Evolutionary conservation across 116 monocot species (phyloP), one percentile per base, ranked within the genome.

Genomic region (Phalaenopsis hybrid): DNA sequence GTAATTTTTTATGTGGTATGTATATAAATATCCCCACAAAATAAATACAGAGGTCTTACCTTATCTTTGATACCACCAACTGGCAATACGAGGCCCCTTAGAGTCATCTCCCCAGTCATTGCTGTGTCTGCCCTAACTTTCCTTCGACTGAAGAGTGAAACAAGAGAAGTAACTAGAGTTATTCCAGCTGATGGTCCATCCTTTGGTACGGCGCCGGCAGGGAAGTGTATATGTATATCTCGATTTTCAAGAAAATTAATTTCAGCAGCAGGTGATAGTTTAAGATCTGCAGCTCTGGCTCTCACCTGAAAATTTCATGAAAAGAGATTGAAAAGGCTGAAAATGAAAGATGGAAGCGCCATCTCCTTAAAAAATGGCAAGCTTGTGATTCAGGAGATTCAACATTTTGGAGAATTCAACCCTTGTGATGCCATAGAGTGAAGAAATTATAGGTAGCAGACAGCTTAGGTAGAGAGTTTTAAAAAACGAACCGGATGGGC

Each of bases 141-240:
- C 80, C 86, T 89, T 79, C 91, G 82, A 85, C 91, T 93, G 59
- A 99, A 99, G 23, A 99, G 81, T 77, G 99, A 99, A 72, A 99
- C 92, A 8, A 99, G 80, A 18, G 99, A 88, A 78, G 99, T 99
- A 20, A 99, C 99, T 78, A 99, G 85, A 28, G 99, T 99, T 13
- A 99, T 95, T 69, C 99, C 99, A 6, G 99, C 99, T 57, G 99
- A 99, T 57, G 99, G 99, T 31, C 99, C 99, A 88, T 99, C 99
- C 85, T 99, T 99, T 25, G 95, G 95, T 57, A 99, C 90, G 74
- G 99, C 99, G 77, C 99, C 99, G 74, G 99, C 95, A 79, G 99
- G 99, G 83, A 99, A 99, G 84, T 99, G 99, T 80, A 99, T 95
- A 85, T 99, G 99, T 81, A 99, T 83, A 81, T 99, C 99, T 15